Evolutionary conservation across 148 eudicot species (phyloP), one percentile per base, ranked within the genome.

Genomic region (Vaccinium myrtillus): DNA sequence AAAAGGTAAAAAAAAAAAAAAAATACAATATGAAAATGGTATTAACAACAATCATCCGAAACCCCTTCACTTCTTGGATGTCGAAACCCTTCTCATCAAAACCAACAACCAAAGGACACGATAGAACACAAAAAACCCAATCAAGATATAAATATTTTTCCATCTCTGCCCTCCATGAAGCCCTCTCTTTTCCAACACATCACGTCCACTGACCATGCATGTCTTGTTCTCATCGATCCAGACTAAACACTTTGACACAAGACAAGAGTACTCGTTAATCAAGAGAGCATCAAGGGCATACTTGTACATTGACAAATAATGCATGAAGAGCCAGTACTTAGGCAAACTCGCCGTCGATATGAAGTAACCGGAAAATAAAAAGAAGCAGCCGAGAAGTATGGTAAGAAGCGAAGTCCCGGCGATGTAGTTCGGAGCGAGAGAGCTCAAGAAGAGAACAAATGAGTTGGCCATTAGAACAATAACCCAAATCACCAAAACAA

Each of bases 301-400:
- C 85, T 97, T 97, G 86, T 95, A 97, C 95, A 97, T 93, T 43
- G 99, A 97, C 18, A 92, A 80, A 84, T 92, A 97, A 84, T 97
- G 98, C 98, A 97, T 92, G 73, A 93, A 91, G 51, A 93, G 75
- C 98, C 99, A 97, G 83, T 94, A 97, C 88, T 88, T 93, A 0
- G 99, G 99, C 89, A 97, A 46, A 11, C 90, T 93, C 15, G 91
- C 93, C 53, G 90, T 87, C 36, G 93, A 91, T 50, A 97, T 94
- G 87, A 97, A 97, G 91, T 97, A 97, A 13, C 99, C 99, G 19
- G 99, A 97, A 83, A 97, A 97, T 15, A 97, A 90, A 56, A 97
- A 97, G 87, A 92, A 95, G 2, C 95, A 93, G 48, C 94, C 98
- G 1, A 97, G 89, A 23, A 95, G 87, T 71, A 93, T 80, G 0